These are phyloP conservation scores for Yamadazyma akitaensis DNA, from an alignment of 805 yeast species.

Conservation along the genomic window DNA sequence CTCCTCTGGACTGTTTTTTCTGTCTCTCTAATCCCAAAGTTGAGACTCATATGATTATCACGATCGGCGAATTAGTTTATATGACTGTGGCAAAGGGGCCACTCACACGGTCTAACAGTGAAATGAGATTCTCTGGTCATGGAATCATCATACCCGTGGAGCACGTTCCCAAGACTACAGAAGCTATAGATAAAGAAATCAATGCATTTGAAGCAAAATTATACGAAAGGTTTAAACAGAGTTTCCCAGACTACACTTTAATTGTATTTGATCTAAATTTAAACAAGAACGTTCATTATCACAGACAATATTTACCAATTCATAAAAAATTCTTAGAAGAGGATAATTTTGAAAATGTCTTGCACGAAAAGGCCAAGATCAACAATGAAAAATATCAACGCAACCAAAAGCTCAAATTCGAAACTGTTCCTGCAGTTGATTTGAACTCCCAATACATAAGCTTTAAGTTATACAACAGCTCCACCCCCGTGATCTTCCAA, in stretches of 20 bases:
- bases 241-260: constrained; percentile 42
- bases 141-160: constrained; percentile 76
- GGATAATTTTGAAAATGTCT: constrained; percentile 40
- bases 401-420: constrained; percentile 45
- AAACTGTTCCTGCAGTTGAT: constrained; percentile 22
- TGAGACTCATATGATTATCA: constrained; percentile 75
- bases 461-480: constrained; percentile 28
- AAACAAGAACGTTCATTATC: constrained; percentile 64
- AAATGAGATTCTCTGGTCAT: constrained; percentile 69
- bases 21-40: constrained; percentile 78
- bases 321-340: constrained; percentile 35
- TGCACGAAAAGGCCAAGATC: constrained; percentile 39
- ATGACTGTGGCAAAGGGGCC: constrained; percentile 88
- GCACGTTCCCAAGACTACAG: constrained; percentile 47
- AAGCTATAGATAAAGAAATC: constrained; percentile 38
- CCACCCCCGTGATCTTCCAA: constrained; percentile 16
- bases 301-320: constrained; percentile 74
- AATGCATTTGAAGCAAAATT: constrained; percentile 45
- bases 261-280: constrained; percentile 72
- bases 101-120: constrained; percentile 48
- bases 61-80: constrained; percentile 66
- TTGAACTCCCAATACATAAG: constrained; percentile 33
- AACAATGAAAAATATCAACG: constrained; percentile 48
- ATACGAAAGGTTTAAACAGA: constrained; percentile 42
- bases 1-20: constrained; percentile 70